Evolutionary conservation across 2,329 filamentous ascomycete genomes (phyloP).

Genomic region (Plectosphaerella sp.): DNA sequence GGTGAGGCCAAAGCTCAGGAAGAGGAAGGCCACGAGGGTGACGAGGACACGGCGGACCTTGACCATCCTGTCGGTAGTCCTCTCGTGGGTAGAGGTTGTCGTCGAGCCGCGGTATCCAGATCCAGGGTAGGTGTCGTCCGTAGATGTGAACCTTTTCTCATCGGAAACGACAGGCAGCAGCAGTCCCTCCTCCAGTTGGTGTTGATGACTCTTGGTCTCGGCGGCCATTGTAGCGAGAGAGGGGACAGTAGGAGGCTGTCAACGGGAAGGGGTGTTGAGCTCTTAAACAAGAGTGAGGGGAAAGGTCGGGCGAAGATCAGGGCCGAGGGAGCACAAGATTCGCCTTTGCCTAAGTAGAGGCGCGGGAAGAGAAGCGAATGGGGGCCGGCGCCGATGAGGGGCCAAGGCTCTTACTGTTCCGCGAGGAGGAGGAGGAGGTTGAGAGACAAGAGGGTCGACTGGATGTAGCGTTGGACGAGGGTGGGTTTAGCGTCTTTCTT

Average conservation of each 20-base stretch:
- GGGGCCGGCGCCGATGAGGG: neutral
- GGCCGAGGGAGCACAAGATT: neutral
- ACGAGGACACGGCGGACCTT: conserved; percentile 13
- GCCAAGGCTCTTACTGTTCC: too few species aligned
- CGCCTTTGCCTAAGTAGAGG: neutral
- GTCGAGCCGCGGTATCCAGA: conserved; percentile 5
- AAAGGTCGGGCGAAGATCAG: neutral
- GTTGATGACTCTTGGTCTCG: conserved; percentile 10
- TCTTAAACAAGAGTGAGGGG: neutral
- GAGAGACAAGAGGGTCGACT: neutral
- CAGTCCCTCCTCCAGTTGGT: conserved; percentile 14
- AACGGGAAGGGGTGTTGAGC: neutral
- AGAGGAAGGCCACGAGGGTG: conserved; percentile 14
- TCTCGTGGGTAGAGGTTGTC: neutral
- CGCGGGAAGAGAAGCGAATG: neutral
- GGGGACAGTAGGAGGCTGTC: neutral
- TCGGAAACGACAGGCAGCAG: conserved; percentile 9
- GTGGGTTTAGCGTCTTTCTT: neutral
- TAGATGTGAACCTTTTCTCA: conserved; percentile 10
- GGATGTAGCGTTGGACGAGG: neutral
- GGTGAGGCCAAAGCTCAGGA: conserved; percentile 16
- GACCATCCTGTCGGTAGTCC: conserved; percentile 11
- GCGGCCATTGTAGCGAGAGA: conserved; percentile 9
- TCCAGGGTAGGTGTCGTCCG: neutral
- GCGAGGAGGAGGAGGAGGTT: too few species aligned